Evolutionary conservation across 2,329 filamentous ascomycete species (phyloP), one percentile per base, ranked within the genome.

Genomic region (Beauveria scarabaeidicola): DNA sequence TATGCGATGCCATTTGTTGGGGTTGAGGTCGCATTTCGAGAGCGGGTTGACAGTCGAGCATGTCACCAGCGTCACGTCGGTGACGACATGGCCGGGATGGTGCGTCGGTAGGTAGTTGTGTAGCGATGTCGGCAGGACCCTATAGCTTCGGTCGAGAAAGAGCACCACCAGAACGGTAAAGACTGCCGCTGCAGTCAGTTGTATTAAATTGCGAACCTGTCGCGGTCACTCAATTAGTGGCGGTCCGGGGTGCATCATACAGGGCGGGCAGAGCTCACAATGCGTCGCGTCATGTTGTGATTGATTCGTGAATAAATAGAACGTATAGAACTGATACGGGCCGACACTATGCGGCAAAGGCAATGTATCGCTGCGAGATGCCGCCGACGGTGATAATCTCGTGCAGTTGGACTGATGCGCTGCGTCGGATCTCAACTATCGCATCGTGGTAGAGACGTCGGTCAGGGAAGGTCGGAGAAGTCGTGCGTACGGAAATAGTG

Each of bases 81-180:
- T 96, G 67, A 96, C 84, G 68, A 96, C 86, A 61, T 88, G 82
- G 64, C 91, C 91, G 47, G 89, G 84, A 69, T 95, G 89, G 73
- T 96, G 91, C 63, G 86, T 83, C 27, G 92, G 92, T 68, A 96
- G 85, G 73, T 93, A 90, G 71, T 85, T 88, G 78, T 97, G 92
- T 66, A 97, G 88, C 62, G 88, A 84, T 68, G 86, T 85, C 46
- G 92, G 92, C 40, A 97, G 84, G 61, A 97, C 88, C 66, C 89
- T 84, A 77, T 94, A 96, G 71, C 88, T 90, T 69, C 87, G 89
- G 75, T 97, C 92, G 77, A 96, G 86, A 72, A 96, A 81, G 73
- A 93, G 85, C 65, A 91, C 74, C 67, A 93, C 74, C 67, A 92
- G 70, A 65, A 93, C 78, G 65, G 88, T 83, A 68, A 91, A 77